These are phyloP conservation scores for Talaromyces stipitatus DNA, from an alignment of 495 filamentous ascomycete species.

Conservation along the genomic window DNA sequence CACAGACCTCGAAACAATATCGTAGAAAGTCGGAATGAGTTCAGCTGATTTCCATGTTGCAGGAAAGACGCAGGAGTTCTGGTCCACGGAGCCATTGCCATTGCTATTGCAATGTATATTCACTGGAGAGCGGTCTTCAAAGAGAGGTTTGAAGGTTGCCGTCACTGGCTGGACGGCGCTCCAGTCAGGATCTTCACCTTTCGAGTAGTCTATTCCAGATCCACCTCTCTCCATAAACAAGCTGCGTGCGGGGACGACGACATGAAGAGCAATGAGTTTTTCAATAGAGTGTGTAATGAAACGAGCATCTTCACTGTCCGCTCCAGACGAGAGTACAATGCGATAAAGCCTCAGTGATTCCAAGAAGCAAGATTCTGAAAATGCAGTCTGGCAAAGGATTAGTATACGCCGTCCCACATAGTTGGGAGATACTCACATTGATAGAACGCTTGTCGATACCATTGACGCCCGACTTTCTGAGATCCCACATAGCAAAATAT, in stretches of 20 bases:
- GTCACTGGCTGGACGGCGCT: constrained; percentile 36
- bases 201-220: constrained; percentile 38
- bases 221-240: constrained; percentile 41
- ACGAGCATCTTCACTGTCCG: constrained; percentile 31
- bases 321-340: constrained; percentile 22
- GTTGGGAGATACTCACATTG: constrained; percentile 27
- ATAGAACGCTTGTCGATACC: constrained; percentile 32
- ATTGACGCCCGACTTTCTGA: constrained; percentile 29
- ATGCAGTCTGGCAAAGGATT: constrained; percentile 32
- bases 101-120: constrained; percentile 1
- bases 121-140: constrained; percentile 11
- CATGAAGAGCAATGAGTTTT: constrained; percentile 56
- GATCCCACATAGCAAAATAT: constrained; percentile 38
- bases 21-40: constrained; percentile 39
- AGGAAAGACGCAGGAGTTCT: not conserved
- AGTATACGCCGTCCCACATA: too few species aligned
- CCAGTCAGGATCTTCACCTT: constrained; percentile 36
- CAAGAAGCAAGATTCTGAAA: constrained; percentile 31
- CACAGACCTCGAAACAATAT: constrained; percentile 47
- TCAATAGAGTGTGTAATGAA: constrained; percentile 44
- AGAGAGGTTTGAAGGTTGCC: constrained; percentile 31
- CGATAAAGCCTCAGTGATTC: constrained; percentile 31
- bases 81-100: not conserved
- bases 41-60: constrained; percentile 22
- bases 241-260: constrained; percentile 59